Conservation (phyloP, 2,329 filamentous ascomycete genomes). For the Monilinia vaccinii-corymbosi region DNA sequence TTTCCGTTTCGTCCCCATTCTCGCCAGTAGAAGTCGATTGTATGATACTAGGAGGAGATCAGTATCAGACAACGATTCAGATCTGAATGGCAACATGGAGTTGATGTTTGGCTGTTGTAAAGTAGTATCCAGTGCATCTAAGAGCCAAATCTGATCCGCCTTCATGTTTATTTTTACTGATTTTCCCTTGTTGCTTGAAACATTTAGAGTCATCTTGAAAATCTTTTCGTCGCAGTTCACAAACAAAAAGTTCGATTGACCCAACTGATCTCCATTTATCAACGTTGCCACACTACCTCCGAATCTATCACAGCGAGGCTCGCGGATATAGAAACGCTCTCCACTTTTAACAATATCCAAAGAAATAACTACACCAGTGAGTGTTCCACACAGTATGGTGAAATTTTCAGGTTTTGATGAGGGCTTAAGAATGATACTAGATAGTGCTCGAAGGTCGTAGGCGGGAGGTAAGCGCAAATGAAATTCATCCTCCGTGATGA, state of each 20-base stretch:
- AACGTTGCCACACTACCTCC: conserved; percentile 24
- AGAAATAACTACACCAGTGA: conserved; percentile 24
- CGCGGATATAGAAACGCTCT: conserved; percentile 8
- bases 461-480: background rate
- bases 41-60: conserved; percentile 42
- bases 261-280: conserved; percentile 17
- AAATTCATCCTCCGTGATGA: background rate
- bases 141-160: conserved; percentile 39
- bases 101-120: conserved; percentile 40
- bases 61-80: conserved; percentile 21
- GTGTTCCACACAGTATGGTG: conserved; percentile 25
- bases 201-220: conserved; percentile 17
- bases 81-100: conserved; percentile 37
- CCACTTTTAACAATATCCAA: conserved; percentile 14
- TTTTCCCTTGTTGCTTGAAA: background rate
- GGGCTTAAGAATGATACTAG: conserved; percentile 20
- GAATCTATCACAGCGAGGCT: conserved; percentile 19
- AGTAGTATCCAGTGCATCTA: conserved; percentile 39
- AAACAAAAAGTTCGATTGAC: conserved; percentile 31
- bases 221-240: conserved; percentile 42
- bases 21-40: conserved; percentile 42
- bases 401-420: conserved; percentile 8
- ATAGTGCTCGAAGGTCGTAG: conserved; percentile 16
- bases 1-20: conserved; percentile 38
- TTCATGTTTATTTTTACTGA: background rate